Base-by-base conservation (phyloP, 148 eudicot genomes). In the Nepenthes mirabilis region DNA sequence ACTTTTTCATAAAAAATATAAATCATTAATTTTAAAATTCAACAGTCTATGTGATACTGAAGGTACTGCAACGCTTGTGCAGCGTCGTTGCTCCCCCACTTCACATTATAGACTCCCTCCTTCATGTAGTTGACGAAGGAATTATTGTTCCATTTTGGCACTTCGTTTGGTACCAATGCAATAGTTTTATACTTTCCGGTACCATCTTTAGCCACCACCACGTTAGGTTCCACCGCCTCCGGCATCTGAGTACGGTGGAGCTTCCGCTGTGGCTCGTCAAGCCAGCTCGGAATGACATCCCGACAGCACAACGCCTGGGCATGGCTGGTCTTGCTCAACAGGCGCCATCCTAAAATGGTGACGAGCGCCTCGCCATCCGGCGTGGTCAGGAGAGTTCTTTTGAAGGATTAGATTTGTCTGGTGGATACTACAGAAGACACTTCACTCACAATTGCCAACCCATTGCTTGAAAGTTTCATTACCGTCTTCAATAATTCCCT, bases 191-290 rank as follows among this genome's bases (percentile, higher is more conserved):
- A 84, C 54, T 82, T 74, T 0, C 97, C 95, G 10, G 70, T 79
- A 34, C 95, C 95, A 56, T 87, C 91, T 75, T 84, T 63, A 37
- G 95, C 87, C 14, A 87, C 91, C 5, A 79, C 69, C 12, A 79
- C 73, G 56, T 90, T 74, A 0, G 95, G 77, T 57, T 65, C 74
- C 58, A 71, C 61, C 8, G 58, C 52, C 2, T 10, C 3, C 1
- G 37, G 23, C 48, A 5, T 6, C 11, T 11, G 6, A 49, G 52
- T 47, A 1, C 60, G 35, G 14, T 82, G 70, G 2, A 84, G 70
- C 60, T 51, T 74, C n/a, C 91, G 71, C 0, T 11, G 6, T 49
- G 52, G 14, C 52, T 49, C 13, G 11, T 49, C 52, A n/a, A 49
- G 52, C 52, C 52, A 49, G 13, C 11, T 11, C 3, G 52, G 52